A percentile compares a stretch with the other conserved stretches of the same genome.
Conservation (phyloP, 108 stramenopile genomes). For the Cyclotella baltica region DNA sequence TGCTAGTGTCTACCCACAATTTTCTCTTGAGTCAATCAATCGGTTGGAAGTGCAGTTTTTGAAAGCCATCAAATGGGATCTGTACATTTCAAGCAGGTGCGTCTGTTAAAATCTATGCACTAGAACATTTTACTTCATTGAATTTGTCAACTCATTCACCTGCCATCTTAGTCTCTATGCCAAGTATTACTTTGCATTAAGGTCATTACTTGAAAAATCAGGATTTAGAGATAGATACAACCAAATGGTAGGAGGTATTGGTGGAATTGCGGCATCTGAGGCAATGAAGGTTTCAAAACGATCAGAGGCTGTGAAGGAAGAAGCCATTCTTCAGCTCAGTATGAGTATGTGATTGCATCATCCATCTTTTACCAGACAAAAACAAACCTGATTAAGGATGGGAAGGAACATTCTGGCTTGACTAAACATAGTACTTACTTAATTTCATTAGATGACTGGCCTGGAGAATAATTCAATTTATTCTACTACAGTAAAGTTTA, state of each 20-base stretch:
- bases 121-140: background rate
- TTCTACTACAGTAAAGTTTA: no score
- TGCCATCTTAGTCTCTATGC: slow-evolving; percentile 82
- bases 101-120: slow-evolving; percentile 3
- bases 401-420: no score
- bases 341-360: slow-evolving; percentile 65
- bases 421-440: no score
- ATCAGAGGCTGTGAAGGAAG: slow-evolving; percentile 82
- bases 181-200: slow-evolving; percentile 98
- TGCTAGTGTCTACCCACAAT: slow-evolving; percentile 95
- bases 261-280: slow-evolving; percentile 78
- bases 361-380: background rate
- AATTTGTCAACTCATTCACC: background rate
- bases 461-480: no score
- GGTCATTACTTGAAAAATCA: slow-evolving; percentile 89
- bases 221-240: slow-evolving; percentile 82
- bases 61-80: slow-evolving; percentile 93
- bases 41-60: slow-evolving; percentile 90
- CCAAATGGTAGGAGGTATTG: slow-evolving; percentile 79
- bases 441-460: no score
- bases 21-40: slow-evolving; percentile 92
- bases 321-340: slow-evolving; percentile 82
- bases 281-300: slow-evolving; percentile 81
- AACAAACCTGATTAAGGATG: no score
- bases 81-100: slow-evolving; percentile 92